Base-by-base conservation (phyloP, 371 early-diverging fungal genomes). In the Circinella umbellata region DNA sequence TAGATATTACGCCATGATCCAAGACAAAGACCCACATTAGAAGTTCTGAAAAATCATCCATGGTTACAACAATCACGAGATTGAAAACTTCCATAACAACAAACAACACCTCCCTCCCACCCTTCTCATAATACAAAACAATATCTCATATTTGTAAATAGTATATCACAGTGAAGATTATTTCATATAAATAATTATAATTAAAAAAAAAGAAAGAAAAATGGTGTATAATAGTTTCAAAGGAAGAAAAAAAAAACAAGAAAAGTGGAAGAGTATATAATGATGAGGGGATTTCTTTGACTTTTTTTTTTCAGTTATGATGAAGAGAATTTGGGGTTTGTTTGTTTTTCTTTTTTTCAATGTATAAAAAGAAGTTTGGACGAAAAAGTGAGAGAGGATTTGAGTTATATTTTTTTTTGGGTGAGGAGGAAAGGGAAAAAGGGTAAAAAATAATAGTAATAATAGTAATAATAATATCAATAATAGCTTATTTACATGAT, bases 11-110 rank as follows among this genome's bases (percentile, higher is more conserved):
- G 88, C 77, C 85, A 91, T 47, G 86, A 90, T 42, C 94, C 95
- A 14, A 83, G 80, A 37, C 76, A 87, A 38, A 91, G 99, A 35
- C 78, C 97, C 42, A 81, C 87, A 34, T 76, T 97, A 35, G 78
- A 85, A 0, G 80, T 92, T 14, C 93, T 98, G 11, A 69, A 93
- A 67, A 73, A 79, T 35, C 99, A 99, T 74, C 93, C 97, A 15
- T 99, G 92, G 92, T 85, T 92, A 11, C 37, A 70, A 60, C 20
- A 46, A 65, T 63, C 57, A 34, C 57, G 57, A 34, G 35, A 57
- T 42, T 42, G 3, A 9, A 42, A 42, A 11, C 42, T 42, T 42
- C 42, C 42, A 42, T 42, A 42, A 3, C 6, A 42, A 42, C 42
- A 42, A 4, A 42, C 3, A 42, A 11, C 3, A 42, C 42, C 42